Percentiles rank a stretch among this genome's conserved stretches.
Conservation (phyloP, 257 asterid species). For the Asclepias syriaca region DNA sequence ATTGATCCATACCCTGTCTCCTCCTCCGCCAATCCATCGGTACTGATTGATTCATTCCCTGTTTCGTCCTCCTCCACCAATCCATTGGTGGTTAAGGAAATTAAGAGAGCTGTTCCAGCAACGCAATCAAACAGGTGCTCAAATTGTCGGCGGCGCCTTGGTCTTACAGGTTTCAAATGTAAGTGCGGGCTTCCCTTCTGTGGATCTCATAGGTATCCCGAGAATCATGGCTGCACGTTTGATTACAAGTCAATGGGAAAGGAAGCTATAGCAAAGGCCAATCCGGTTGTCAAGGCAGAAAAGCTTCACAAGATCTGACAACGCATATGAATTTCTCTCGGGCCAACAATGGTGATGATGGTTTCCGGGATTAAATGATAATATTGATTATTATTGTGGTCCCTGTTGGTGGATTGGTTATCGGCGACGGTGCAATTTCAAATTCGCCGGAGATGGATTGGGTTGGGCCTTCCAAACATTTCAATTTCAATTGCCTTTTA, state of each 20-base stretch:
- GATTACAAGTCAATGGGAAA: slow-evolving; percentile 64
- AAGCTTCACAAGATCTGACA: slow-evolving; percentile 56
- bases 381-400: not conserved
- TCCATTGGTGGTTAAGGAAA: not conserved
- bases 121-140: slow-evolving; percentile 30
- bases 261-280: slow-evolving; percentile 73
- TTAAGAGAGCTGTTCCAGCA: not conserved
- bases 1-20: not conserved
- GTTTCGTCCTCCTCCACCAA: too few species aligned
- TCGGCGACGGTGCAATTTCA: not conserved
- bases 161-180: slow-evolving; percentile 44
- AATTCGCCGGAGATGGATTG: not conserved
- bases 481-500: not conserved
- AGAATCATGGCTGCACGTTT: slow-evolving; percentile 54
- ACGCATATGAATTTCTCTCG: not conserved
- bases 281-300: slow-evolving; percentile 53
- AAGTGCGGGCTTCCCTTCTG: slow-evolving; percentile 63
- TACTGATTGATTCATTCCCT: not conserved
- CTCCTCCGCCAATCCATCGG: not conserved
- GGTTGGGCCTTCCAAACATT: not conserved
- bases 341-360: not conserved
- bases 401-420: not conserved
- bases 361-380: not conserved
- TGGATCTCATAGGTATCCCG: slow-evolving; percentile 77
- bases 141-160: slow-evolving; percentile 37